Base-by-base conservation (phyloP, 352 stramenopile genomes). In the Phytophthora tubulina region DNA sequence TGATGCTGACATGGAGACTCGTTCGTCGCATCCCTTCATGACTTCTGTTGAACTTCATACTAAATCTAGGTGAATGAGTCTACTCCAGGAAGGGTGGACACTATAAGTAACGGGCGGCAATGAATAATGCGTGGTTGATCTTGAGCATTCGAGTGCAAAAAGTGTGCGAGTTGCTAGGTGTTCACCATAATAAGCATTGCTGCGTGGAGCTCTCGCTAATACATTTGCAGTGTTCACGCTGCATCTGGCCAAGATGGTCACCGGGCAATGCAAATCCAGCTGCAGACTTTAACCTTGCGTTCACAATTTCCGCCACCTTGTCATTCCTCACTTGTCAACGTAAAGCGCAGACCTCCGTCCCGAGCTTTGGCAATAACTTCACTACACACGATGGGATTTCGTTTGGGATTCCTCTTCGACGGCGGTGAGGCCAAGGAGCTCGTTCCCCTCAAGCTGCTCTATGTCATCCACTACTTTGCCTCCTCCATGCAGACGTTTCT, bases 401-500 rank as follows among this genome's bases (percentile, higher is more conserved):
- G 69, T 35, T 50, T 60, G 7, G 60, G 64, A 10, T 92, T 92
- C 70, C 35, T 89, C 58, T 61, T 92, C 53, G 79, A 90, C 17
- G 84, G 82, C 52, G 84, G 82, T 44, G 84, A 92, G 70, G 61
- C 81, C 32, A 82, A 79, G 71, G 69, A 76, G 60, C 82, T 92
- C 66, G 69, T 92, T 50, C 79, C 84, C 48, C 84, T 92, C 73
- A 92, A 92, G 72, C 55, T 92, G 52, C 77, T 90, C 41, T 92
- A 90, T 54, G 63, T 89, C 45, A 81, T 92, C 63, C 77, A 88
- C 63, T 87, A 86, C 55, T 84, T 81, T 27, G 84, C 82, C 9
- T 92, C 90, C 72, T 90, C 82, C 42, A 87, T 82, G 57, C 84
- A 90, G 57, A 90, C 82, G 9, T 92, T 86, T 45, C 67, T 92